Conservation (phyloP, 805 yeast species). For the Danielia reshetovae region DNA sequence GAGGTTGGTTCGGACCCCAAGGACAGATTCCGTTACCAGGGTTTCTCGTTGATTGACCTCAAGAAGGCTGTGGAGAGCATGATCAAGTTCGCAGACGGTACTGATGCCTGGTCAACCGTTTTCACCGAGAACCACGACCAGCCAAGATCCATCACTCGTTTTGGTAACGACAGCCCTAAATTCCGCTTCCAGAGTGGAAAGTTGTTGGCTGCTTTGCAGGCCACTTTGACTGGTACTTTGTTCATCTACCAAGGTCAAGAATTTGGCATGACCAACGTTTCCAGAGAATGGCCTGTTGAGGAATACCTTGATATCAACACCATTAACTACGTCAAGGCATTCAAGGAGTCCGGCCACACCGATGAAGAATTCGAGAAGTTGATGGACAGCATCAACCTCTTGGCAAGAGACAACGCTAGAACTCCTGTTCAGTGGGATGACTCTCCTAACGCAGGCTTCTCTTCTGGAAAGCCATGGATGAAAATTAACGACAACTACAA, state of each 20-base stretch:
- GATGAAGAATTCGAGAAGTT: conserved; percentile 22
- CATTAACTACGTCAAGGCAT: conserved; percentile 37
- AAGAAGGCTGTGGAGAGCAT: conserved; percentile 36
- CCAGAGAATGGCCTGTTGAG: conserved; percentile 42
- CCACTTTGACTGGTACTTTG: conserved; percentile 50
- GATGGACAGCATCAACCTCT: conserved; percentile 28
- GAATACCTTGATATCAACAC: conserved; percentile 52
- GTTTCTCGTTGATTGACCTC: conserved; percentile 34
- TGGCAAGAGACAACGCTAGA: conserved; percentile 52
- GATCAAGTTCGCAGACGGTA: conserved; percentile 38
- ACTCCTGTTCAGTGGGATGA: conserved; percentile 56
- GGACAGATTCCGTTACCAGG: conserved; percentile 33
- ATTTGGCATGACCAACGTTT: conserved; percentile 50
- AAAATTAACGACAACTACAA: conserved; percentile 46
- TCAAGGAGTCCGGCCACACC: conserved; percentile 20
- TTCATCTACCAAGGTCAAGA: conserved; percentile 63
- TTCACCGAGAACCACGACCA: conserved; percentile 60
- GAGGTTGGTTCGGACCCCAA: conserved; percentile 35
- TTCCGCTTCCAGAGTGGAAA: conserved; percentile 42
- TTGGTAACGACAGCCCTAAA: conserved; percentile 37
- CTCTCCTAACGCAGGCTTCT: conserved; percentile 44
- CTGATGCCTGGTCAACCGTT: conserved; percentile 56
- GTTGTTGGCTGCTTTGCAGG: conserved; percentile 42
- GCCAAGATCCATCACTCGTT: conserved; percentile 50
- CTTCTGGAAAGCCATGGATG: conserved; percentile 51